Conservation (phyloP, 345 rosid species). For the Atalantia buxifolia region DNA sequence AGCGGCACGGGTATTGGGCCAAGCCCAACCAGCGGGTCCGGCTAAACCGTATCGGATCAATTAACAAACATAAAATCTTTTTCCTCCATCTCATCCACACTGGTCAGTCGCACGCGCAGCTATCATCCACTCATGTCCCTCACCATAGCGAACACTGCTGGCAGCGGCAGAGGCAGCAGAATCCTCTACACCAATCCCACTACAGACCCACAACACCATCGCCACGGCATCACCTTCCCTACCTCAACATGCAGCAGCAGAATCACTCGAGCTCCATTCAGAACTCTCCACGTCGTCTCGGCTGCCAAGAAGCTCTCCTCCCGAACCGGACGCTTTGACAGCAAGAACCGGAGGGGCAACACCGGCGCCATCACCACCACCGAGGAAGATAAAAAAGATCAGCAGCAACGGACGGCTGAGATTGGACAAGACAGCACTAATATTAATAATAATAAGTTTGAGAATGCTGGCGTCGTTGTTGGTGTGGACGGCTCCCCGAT, state of each 20-base stretch:
- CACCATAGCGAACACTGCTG: conserved; percentile 33
- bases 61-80: neutral
- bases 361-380: conserved; percentile 42
- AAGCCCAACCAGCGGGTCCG: neutral
- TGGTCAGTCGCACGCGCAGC: neutral
- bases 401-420: conserved; percentile 15
- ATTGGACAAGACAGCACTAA: conserved; percentile 21
- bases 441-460: neutral
- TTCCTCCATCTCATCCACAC: neutral
- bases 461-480: conserved; percentile 8
- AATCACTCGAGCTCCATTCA: neutral
- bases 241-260: neutral
- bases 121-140: conserved; percentile 37
- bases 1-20: neutral
- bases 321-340: conserved; percentile 67
- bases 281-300: conserved; percentile 39
- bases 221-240: conserved; percentile 19
- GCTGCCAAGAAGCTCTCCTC: conserved; percentile 64
- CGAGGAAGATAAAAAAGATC: conserved; percentile 22
- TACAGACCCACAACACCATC: conserved; percentile 16
- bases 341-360: conserved; percentile 50
- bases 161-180: conserved; percentile 16
- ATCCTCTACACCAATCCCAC: conserved; percentile 32
- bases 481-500: conserved; percentile 40
- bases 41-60: neutral